A percentile compares a stretch with the other conserved stretches of the same genome.
Evolutionary conservation across 2,329 filamentous ascomycete genomes (phyloP).

Genomic region (Mollisia scopiformis): DNA sequence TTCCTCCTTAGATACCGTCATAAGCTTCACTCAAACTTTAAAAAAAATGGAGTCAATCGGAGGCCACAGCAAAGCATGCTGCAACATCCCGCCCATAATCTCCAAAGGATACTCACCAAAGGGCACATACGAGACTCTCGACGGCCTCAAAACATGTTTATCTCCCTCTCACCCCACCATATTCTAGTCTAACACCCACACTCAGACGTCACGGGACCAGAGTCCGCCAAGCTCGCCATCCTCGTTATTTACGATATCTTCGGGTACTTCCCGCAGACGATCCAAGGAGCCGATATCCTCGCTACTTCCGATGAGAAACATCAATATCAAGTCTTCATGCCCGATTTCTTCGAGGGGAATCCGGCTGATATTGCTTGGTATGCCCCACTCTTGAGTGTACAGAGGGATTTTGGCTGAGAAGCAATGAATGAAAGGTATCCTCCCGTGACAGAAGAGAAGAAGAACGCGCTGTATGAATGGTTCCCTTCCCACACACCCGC

Average conservation of each 20-base stretch:
- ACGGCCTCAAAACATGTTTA: constrained; percentile 55
- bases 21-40: no score
- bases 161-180: neutral
- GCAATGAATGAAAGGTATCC: constrained; percentile 14
- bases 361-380: constrained; percentile 51
- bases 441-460: constrained; percentile 16
- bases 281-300: constrained; percentile 71
- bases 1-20: no score
- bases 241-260: constrained; percentile 66
- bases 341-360: constrained; percentile 82
- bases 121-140: constrained; percentile 58
- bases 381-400: constrained; percentile 37
- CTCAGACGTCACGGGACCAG: constrained; percentile 47
- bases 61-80: constrained; percentile 58
- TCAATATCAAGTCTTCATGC: constrained; percentile 83
- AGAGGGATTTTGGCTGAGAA: neutral
- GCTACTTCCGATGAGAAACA: constrained; percentile 42
- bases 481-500: constrained; percentile 23
- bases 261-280: constrained; percentile 69
- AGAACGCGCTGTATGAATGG: constrained; percentile 12
- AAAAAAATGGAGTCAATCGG: constrained; percentile 17
- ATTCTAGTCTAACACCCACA: neutral
- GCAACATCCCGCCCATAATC: constrained; percentile 59
- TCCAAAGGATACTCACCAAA: constrained; percentile 55
- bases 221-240: constrained; percentile 56